Evolutionary conservation across 2,329 filamentous ascomycete genomes (phyloP), one percentile per base, ranked within the genome.

Genomic region (Diaporthe sp.): DNA sequence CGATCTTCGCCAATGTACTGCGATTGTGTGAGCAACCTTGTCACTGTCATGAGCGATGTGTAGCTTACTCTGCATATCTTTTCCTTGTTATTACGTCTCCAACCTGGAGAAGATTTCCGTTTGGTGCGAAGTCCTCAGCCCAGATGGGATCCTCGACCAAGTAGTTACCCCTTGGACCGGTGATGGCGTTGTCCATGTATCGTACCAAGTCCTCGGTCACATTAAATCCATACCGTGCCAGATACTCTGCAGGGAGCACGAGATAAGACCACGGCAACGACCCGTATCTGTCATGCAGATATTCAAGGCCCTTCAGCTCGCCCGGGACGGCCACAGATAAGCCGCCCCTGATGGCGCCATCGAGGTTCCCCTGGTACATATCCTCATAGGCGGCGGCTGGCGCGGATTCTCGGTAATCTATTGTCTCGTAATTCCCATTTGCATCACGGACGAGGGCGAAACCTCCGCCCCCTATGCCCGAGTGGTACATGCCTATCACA

Each of bases 391-490:
- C 94, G 0, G 94, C 94, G 0, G 93, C 94, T 0, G 96, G 96
- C 0, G 96, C 96, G 0, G 93, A 92, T 83, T 98, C 96, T 62
- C 96, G 90, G 81, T 98, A 98, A 84, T 98, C 96, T 79, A 98
- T 92, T 75, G 93, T 92, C 81, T 98, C 95, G 81, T 96, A 97
- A 25, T 87, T 87, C n/a, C 95, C 95, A 75, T 94, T 87, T 22
- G 90, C 85, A 46, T 91, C 88, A 65, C 94, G 92, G 7, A 98
- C 90, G 7, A 98, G 88, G 89, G 95, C 94, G 84, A 98, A 98
- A 2, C 96, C 96, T 55, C 96, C 96, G 9, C 96, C 96, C 28
- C 94, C 96, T 76, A 98, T 93, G 22, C 96, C 96, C 55, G 90
- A 91, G 82, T 96, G 94, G 79, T 95, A 94, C 91, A 94, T 94